Percentiles rank a stretch among this genome's conserved stretches.
These are phyloP conservation scores for Alternaria brassicicola DNA, from an alignment of 2,329 filamentous ascomycete genomes.

Conservation along the genomic window DNA sequence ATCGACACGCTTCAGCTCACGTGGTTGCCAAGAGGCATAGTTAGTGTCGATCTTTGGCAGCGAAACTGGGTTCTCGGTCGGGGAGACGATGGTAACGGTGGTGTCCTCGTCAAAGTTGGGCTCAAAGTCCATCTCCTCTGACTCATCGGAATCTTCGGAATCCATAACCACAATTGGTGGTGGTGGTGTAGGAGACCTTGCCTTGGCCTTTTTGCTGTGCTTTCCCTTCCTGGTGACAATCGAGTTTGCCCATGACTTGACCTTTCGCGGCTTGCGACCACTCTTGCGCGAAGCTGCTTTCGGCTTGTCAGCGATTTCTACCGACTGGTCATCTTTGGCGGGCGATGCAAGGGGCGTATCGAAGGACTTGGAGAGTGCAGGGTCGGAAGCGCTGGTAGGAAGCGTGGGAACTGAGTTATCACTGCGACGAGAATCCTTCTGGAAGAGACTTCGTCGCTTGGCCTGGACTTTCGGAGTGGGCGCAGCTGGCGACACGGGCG, in stretches of 20 bases:
- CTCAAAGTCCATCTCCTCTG: conserved; percentile 47
- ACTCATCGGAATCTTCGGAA: conserved; percentile 42
- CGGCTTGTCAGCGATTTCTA: conserved; percentile 52
- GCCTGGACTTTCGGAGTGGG: conserved; percentile 21
- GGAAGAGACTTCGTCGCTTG: conserved; percentile 49
- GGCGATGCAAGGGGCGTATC: conserved; percentile 39
- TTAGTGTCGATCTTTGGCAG: conserved; percentile 42
- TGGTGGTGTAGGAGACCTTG: conserved; percentile 38
- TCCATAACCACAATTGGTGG: conserved; percentile 35
- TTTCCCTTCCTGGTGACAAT: conserved; percentile 69
- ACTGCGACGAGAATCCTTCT: conserved; percentile 59
- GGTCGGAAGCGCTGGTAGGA: conserved; percentile 43
- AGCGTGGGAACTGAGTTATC: conserved; percentile 45
- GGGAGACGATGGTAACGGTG: conserved; percentile 51
- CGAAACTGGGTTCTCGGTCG: conserved; percentile 29
- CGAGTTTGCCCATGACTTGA: conserved; percentile 73
- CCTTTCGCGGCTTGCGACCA: conserved; percentile 64
- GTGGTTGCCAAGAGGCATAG: conserved; percentile 48
- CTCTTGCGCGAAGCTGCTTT: conserved; percentile 61
- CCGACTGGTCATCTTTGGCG: conserved; percentile 37
- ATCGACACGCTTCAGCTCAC: conserved; percentile 46
- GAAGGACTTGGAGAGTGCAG: conserved; percentile 37
- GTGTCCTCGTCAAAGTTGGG: conserved; percentile 52
- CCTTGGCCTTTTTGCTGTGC: conserved; percentile 55
- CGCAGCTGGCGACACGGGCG: conserved; percentile 23